phyloP scores from a whole-genome alignment of 1,139 yeast genomes.

The Oligophagozyma castellii region DNA sequence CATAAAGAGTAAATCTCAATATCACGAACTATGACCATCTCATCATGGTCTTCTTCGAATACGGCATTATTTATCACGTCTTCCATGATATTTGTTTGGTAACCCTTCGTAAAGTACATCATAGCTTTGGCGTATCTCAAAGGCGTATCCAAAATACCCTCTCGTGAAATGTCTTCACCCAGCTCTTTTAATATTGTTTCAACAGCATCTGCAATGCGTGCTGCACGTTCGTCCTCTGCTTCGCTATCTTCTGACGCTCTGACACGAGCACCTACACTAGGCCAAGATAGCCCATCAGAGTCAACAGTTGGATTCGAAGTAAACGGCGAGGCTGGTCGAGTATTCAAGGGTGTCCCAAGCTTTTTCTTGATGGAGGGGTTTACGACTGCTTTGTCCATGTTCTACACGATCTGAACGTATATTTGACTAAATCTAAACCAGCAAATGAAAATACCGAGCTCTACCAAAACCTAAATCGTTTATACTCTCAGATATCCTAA shows the following conservation, averaged over 20 bases:
- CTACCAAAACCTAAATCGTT: no score
- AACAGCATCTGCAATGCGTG: slow-evolving; percentile 75
- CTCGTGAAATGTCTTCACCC: slow-evolving; percentile 84
- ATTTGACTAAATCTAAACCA: no score
- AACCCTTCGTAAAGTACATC: slow-evolving; percentile 91
- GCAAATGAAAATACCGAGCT: no score
- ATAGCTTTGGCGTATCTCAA: slow-evolving; percentile 93
- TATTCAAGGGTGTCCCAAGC: slow-evolving; percentile 38
- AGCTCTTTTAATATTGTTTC: slow-evolving; percentile 67
- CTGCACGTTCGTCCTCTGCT: slow-evolving; percentile 46
- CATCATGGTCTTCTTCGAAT: slow-evolving; percentile 96
- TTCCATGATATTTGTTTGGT: slow-evolving; percentile 69
- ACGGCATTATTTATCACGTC: slow-evolving; percentile 93
- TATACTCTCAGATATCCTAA: no score
- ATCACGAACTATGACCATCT: slow-evolving; percentile 95
- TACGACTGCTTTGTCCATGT: no score
- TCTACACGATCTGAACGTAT: no score
- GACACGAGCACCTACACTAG: slow-evolving; percentile 71
- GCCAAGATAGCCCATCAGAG: slow-evolving; percentile 89
- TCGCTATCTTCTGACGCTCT: slow-evolving; percentile 57
- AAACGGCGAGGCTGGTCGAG: slow-evolving; percentile 73
- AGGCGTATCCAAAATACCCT: slow-evolving; percentile 89
- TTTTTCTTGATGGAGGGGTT: slow-evolving; percentile 10
- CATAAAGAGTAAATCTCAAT: slow-evolving; percentile 86
- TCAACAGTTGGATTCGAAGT: slow-evolving; percentile 79